These are phyloP conservation scores for Chlamydomonas schloesseri DNA, from an alignment of 139 green algal genomes.

Conservation along the genomic window DNA sequence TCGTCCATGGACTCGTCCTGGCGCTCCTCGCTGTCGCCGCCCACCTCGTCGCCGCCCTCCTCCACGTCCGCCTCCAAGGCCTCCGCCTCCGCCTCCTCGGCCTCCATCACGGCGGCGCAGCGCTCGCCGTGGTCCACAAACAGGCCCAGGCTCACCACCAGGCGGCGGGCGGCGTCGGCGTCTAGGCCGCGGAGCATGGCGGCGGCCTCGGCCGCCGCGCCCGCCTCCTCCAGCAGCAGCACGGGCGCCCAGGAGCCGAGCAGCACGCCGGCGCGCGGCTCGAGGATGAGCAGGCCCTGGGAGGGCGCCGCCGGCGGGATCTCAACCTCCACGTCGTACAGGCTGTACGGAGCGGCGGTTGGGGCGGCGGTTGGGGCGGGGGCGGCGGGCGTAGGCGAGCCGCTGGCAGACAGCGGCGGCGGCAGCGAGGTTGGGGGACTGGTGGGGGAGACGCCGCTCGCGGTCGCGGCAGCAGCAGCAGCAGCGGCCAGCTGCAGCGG, in stretches of 20 bases:
- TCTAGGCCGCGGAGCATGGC: background rate
- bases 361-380: too few relatives aligned
- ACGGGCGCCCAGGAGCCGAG: slow-evolving; percentile 24
- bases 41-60: background rate
- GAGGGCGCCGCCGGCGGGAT: background rate
- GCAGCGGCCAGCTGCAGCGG: background rate
- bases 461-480: background rate
- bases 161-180: background rate
- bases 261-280: slow-evolving; percentile 25
- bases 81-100: background rate
- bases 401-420: background rate
- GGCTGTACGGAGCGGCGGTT: background rate
- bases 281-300: slow-evolving; percentile 36
- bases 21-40: background rate
- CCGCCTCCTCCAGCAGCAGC: slow-evolving; percentile 35
- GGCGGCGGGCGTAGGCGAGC: too few relatives aligned
- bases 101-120: background rate
- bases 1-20: background rate
- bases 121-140: slow-evolving; percentile 42
- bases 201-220: background rate
- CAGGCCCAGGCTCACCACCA: slow-evolving; percentile 8
- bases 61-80: background rate
- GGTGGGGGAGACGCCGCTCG: too few relatives aligned
- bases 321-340: slow-evolving; percentile 27
- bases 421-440: background rate